A percentile compares a stretch with the other conserved stretches of the same genome.
phyloP scores from a whole-genome alignment of 1,284 basidiomycete genomes.

The Tilletiopsis washingtonensis region DNA sequence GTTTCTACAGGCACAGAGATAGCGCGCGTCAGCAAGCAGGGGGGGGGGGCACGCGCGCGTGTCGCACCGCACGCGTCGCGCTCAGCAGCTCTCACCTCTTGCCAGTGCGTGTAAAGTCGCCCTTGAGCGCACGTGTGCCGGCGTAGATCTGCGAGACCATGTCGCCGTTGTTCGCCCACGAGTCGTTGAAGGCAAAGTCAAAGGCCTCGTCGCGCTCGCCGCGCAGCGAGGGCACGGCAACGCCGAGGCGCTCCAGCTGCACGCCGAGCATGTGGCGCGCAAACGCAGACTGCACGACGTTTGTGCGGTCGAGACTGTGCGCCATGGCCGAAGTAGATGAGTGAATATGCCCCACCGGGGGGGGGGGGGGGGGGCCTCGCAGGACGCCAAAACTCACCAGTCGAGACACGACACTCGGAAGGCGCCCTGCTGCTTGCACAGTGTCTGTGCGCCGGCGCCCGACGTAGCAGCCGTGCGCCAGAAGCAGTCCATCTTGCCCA shows the following conservation, averaged over 20 bases:
- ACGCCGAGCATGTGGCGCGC: slow-evolving; percentile 70
- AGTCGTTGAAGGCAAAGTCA: slow-evolving; percentile 57
- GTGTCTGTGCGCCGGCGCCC: neutral
- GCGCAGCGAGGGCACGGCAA: slow-evolving; percentile 2
- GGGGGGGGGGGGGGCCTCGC: too few species aligned
- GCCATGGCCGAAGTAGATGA: too few species aligned
- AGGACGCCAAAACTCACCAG: slow-evolving; percentile 51
- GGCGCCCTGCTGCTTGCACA: slow-evolving; percentile 72
- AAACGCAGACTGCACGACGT: slow-evolving; percentile 78
- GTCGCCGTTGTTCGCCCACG: slow-evolving; percentile 83
- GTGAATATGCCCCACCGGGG: too few species aligned
- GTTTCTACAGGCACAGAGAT: too few species aligned
- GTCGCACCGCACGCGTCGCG: slow-evolving; percentile 71
- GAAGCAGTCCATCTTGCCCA: slow-evolving; percentile 54
- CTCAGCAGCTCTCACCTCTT: too few species aligned
- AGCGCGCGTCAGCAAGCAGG: too few species aligned
- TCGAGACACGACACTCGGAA: slow-evolving; percentile 89
- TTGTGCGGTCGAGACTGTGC: slow-evolving; percentile 58
- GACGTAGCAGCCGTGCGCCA: neutral
- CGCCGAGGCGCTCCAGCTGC: slow-evolving; percentile 51
- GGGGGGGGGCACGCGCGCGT: too few species aligned
- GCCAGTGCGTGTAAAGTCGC: slow-evolving; percentile 86
- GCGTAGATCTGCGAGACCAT: slow-evolving; percentile 38
- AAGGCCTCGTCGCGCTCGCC: slow-evolving; percentile 10
- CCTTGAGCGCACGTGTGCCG: slow-evolving; percentile 74